Evolutionary conservation across 352 stramenopile genomes (phyloP).

Genomic region (Globisporangium heterothallicum): DNA sequence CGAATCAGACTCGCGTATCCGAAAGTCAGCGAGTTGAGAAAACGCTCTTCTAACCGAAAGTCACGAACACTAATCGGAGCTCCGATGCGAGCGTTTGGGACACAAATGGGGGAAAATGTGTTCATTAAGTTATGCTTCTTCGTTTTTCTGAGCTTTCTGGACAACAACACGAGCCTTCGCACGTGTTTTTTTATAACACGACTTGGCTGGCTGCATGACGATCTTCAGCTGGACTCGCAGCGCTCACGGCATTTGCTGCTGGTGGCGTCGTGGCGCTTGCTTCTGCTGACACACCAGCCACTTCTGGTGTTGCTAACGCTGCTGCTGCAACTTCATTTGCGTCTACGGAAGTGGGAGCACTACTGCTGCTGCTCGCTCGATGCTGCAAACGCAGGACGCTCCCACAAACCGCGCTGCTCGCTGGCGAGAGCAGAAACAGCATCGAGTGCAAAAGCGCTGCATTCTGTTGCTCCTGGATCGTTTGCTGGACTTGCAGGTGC

Average conservation of each 20-base stretch:
- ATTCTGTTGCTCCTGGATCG: conserved; percentile 10
- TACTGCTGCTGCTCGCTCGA: background rate
- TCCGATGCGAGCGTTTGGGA: too few relatives aligned
- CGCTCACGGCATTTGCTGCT: conserved; percentile 5
- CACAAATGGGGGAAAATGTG: too few relatives aligned
- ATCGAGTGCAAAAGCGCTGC: conserved; percentile 45
- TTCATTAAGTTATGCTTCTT: conserved; percentile 8
- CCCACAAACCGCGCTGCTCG: conserved; percentile 41
- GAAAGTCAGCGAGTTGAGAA: too few relatives aligned
- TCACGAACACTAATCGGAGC: too few relatives aligned
- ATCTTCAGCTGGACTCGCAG: too few relatives aligned
- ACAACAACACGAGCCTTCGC: conserved; percentile 1
- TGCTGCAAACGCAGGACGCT: conserved; percentile 49
- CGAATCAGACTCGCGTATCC: too few relatives aligned
- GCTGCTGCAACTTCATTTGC: background rate
- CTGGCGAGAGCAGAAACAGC: conserved; percentile 54
- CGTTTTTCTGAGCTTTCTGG: background rate
- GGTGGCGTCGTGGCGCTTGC: conserved; percentile 6
- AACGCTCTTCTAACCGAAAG: too few relatives aligned
- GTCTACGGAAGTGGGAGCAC: conserved; percentile 7
- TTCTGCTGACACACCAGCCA: too few relatives aligned
- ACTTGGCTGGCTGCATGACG: too few relatives aligned
- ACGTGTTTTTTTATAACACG: too few relatives aligned
- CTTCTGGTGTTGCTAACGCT: too few relatives aligned
- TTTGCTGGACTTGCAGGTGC: background rate